phyloP scores from a whole-genome alignment of 2,329 filamentous ascomycete genomes.

The Ceratocystis cubensis region DNA sequence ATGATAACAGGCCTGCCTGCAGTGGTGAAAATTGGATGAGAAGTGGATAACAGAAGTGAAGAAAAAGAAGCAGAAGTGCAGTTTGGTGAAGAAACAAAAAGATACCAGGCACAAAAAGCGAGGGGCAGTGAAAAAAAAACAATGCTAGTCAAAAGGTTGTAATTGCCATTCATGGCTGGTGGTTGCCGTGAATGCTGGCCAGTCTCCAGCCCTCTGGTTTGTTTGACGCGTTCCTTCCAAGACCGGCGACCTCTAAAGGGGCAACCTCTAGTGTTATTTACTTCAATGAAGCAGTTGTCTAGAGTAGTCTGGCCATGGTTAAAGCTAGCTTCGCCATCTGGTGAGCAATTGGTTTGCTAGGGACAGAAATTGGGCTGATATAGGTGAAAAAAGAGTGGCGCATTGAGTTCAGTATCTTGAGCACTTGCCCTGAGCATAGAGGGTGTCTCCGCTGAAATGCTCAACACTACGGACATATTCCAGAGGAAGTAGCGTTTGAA shows the following conservation, averaged over 20 bases:
- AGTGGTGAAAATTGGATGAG: constrained; percentile 11
- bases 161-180: constrained; percentile 5
- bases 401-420: not conserved
- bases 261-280: not conserved
- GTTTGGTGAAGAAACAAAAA: constrained; percentile 1
- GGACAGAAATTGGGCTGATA: not conserved
- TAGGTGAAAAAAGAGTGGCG: not conserved
- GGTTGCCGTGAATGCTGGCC: constrained; percentile 1
- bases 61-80: not conserved
- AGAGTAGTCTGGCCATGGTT: not conserved
- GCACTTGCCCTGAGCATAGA: not conserved
- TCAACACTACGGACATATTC: not conserved
- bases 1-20: constrained; percentile 3
- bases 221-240: constrained; percentile 9
- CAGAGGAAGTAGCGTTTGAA: not conserved
- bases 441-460: not conserved
- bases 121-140: not conserved
- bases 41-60: not conserved
- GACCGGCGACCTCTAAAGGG: not conserved
- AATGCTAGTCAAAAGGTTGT: not conserved
- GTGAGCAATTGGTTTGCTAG: not conserved
- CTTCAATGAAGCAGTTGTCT: not conserved
- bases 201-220: constrained; percentile 2
- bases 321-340: not conserved
- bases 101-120: not conserved